Evolutionary conservation across 2,329 filamentous ascomycete genomes (phyloP).

Genomic region (Reticulascus tulasneorum): DNA sequence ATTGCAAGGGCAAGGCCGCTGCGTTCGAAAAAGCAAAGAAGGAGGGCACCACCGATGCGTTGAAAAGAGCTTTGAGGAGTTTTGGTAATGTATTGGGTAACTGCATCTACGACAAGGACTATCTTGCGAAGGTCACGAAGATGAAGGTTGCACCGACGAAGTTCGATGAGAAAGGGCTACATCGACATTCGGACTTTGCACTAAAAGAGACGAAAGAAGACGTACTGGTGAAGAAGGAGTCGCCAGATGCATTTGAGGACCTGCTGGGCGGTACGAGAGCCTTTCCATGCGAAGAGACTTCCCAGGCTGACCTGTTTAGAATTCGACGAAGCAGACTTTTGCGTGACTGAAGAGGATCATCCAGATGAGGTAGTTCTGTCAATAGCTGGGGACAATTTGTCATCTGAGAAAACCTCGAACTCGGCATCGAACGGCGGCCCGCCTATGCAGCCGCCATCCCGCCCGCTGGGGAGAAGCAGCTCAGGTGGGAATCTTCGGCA

Average conservation of each 20-base stretch:
- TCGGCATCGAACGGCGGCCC: conserved; percentile 20
- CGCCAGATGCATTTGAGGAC: conserved; percentile 46
- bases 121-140: conserved; percentile 83
- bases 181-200: conserved; percentile 74
- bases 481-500: conserved; percentile 25
- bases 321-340: conserved; percentile 75
- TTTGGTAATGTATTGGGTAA: conserved; percentile 98
- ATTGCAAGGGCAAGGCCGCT: conserved; percentile 88
- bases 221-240: conserved; percentile 24
- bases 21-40: conserved; percentile 99
- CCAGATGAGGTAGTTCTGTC: conserved; percentile 71
- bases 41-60: conserved; percentile 88
- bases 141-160: conserved; percentile 75
- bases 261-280: conserved; percentile 40
- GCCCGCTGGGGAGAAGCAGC: conserved; percentile 23
- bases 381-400: conserved; percentile 25
- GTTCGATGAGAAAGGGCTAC: conserved; percentile 75
- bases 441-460: conserved; percentile 34
- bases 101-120: conserved; percentile 96
- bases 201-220: conserved; percentile 48
- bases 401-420: conserved; percentile 16
- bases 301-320: conserved; percentile 33
- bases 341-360: conserved; percentile 63
- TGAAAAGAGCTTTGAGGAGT: conserved; percentile 84
- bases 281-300: neutral